Evolutionary conservation across 169 alveolate species (phyloP), one percentile per base, ranked within the genome.

Genomic region (Perkinsus marinus): DNA sequence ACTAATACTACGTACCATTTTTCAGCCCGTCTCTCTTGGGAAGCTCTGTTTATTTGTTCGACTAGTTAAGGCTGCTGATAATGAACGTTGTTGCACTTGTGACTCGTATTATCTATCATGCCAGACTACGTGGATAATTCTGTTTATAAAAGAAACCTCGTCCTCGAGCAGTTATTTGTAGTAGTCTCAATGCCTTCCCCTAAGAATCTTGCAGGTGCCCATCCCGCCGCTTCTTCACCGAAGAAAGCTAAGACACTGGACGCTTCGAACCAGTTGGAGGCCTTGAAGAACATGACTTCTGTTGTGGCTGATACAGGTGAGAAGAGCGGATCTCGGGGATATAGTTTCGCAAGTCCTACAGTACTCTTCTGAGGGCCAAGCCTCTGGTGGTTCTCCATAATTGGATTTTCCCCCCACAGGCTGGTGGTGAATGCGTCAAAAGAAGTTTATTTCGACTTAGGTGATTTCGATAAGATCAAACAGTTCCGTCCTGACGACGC

Each of bases 231-330:
- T 16, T 13, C 79, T 2, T 57, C 79, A 2, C 79, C 79, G 36
- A 57, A 57, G 79, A 57, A 57, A 30, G 79, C 79, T 30, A 13
- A 26, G 34, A 57, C 7, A 30, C 37, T 19, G 9, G 79, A 57
- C 5, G 37, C 79, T 19, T 13, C 79, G 36, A 91, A 39, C 43
- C 89, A 47, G 68, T 89, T 92, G 68, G 93, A 89, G 13, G 43
- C n/a, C 89, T 68, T 92, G 46, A 69, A 57, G 68, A 2, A 47
- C 91, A 68, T 92, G 92, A 96, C 97, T 36, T 92, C 93, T 2
- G 96, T 96, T 7, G 97, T 96, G 39, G 96, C 97, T 30, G 98
- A 96, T 92, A 94, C 98, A 0, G 98, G 79, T 57, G 22, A 16
- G 79, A 26, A 57, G n/a, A n/a, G n/a, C n/a, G n/a, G n/a, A n/a